Evolutionary conservation across 2,329 filamentous ascomycete species (phyloP), one percentile per base, ranked within the genome.

Genomic region (Domatiomyces globalis): DNA sequence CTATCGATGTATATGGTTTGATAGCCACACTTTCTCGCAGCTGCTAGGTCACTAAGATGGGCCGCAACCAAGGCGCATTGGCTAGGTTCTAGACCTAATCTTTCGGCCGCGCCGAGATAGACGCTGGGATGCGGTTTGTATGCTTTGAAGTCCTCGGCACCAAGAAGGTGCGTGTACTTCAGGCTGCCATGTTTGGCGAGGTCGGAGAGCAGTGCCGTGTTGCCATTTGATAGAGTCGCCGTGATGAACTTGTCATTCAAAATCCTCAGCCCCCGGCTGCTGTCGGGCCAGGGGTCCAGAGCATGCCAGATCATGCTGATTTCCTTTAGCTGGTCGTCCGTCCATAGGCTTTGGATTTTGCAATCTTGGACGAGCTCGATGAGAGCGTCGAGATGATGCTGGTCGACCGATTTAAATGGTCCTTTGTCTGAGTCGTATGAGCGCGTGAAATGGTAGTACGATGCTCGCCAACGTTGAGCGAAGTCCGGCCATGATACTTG

Each of bases 1-100:
- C 86, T 72, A 68, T 86, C 84, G 2, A 92, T 78, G 63, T 88
- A 92, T 2, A 92, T 73, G 0, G 84, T 86, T 59, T 76, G 73
- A 54, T 88, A 68, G 0, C 86, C 86, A 54, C 72, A 74, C 2
- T 61, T 63, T 59, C 79, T 79, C 4, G 86, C 86, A 0, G 76
- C 83, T 54, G 77, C 69, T 50, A 92, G 67, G 65, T 90, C 86
- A 5, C 62, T 65, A 52, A 90, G 67, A 66, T 87, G 84, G 36
- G 83, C 80, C 9, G 85, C 84, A 22, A 88, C 83, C 79, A 87
- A 81, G 27, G 78, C 81, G 44, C 84, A 79, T 60, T 86, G 71
- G 2, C 65, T 63, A 0, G 79, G 74, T 56, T 71, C 57, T 44
- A 79, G 56, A 1, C 73, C 75, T 50, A 87, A 65, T 58, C 68